Evolutionary conservation across 306 rosid species (phyloP).

Genomic region (Ormosia semicastrata): DNA sequence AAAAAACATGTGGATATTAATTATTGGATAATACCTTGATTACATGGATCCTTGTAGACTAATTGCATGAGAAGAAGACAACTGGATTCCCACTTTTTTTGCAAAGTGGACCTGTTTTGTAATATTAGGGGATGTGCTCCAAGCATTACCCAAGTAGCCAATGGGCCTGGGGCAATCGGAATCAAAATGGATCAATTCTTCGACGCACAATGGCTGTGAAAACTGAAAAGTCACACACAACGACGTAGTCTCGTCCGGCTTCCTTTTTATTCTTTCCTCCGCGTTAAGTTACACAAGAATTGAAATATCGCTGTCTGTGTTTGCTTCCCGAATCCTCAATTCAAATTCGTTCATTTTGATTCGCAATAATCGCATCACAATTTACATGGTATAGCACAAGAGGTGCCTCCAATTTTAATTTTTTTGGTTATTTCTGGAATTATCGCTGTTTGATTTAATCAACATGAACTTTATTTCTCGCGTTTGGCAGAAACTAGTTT

Average conservation of each 20-base stretch:
- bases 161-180: background rate
- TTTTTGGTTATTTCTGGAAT: background rate
- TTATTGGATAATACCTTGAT: no score
- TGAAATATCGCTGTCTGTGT: background rate
- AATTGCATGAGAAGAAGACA: no score
- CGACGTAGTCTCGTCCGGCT: background rate
- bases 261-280: background rate
- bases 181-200: background rate
- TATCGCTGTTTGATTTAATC: background rate
- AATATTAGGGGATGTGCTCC: no score
- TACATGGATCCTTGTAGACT: no score
- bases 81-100: no score
- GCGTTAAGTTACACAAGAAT: conserved; percentile 2
- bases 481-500: conserved; percentile 38
- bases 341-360: background rate
- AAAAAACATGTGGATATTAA: no score
- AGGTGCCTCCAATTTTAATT: background rate
- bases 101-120: no score
- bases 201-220: background rate
- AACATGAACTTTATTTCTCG: conserved; percentile 19
- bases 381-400: background rate
- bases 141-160: no score
- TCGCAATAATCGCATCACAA: background rate
- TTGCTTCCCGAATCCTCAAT: background rate
- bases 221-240: background rate